These are phyloP conservation scores for Boletus vermiculosoides DNA, from an alignment of 768 basidiomycete species.

Conservation along the genomic window DNA sequence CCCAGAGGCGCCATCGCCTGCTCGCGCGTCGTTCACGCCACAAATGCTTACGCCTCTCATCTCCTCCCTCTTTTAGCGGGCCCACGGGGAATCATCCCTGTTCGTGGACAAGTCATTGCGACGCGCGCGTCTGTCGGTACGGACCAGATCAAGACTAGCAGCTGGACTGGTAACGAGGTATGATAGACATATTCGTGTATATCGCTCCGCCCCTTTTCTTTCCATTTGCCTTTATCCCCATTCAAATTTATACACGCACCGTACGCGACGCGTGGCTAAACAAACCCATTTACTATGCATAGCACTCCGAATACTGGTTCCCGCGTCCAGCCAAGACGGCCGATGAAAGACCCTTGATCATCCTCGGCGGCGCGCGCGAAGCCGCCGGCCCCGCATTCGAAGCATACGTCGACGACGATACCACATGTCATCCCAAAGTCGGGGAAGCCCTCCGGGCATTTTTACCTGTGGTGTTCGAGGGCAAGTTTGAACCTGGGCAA, in stretches of 20 bases:
- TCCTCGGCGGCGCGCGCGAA: constrained; percentile 71
- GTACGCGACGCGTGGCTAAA: background rate
- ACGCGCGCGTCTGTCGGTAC: constrained; percentile 41
- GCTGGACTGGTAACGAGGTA: constrained; percentile 48
- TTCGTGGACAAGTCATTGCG: constrained; percentile 66
- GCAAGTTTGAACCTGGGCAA: constrained; percentile 44
- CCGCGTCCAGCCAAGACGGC: constrained; percentile 49
- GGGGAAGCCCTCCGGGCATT: constrained; percentile 54
- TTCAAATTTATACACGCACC: background rate
- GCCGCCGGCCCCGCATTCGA: constrained; percentile 43
- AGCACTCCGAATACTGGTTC: constrained; percentile 79
- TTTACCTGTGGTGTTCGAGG: constrained; percentile 57
- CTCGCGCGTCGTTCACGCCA: constrained; percentile 75
- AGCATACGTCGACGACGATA: constrained; percentile 57
- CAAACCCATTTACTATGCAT: background rate
- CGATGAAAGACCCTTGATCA: constrained; percentile 52
- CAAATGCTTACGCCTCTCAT: constrained; percentile 79
- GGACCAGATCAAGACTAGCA: constrained; percentile 40
- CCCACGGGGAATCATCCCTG: constrained; percentile 57
- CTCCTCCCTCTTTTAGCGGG: constrained; percentile 70
- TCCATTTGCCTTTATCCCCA: background rate
- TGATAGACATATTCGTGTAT: background rate
- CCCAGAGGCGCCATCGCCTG: constrained; percentile 64
- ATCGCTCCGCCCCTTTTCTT: background rate
- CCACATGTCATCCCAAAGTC: constrained; percentile 45